Percentiles rank a stretch among this genome's conserved stretches.
Evolutionary conservation across 257 asterid genomes (phyloP).

Genomic region (Ocimum tenuiflorum): DNA sequence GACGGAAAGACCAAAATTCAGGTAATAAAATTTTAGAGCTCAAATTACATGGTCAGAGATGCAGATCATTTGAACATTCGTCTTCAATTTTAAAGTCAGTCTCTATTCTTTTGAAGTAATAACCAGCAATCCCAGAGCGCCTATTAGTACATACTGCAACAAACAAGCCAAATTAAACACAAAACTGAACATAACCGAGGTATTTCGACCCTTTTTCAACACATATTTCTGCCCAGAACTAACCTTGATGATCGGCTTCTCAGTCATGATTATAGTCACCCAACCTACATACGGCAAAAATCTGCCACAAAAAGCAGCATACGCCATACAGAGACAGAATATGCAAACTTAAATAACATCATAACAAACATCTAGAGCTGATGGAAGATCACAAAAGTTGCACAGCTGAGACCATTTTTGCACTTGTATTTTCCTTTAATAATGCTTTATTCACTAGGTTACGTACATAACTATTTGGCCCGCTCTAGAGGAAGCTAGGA

Average conservation of each 20-base stretch:
- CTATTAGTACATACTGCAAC: constrained; percentile 82
- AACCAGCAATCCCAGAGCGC: constrained; percentile 86
- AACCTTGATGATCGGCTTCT: constrained; percentile 97
- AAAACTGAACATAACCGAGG: not conserved
- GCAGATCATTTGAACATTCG: too few relatives aligned
- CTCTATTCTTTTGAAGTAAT: constrained; percentile 81
- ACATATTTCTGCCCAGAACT: not conserved
- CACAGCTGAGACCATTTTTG: too few relatives aligned
- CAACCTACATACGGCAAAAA: constrained; percentile 97
- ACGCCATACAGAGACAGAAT: not conserved
- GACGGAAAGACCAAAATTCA: too few relatives aligned
- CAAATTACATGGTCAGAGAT: too few relatives aligned
- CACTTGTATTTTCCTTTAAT: too few relatives aligned
- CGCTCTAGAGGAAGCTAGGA: too few relatives aligned
- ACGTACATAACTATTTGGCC: too few relatives aligned
- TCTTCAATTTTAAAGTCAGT: not conserved
- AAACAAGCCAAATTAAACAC: constrained; percentile 6
- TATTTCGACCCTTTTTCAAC: too few relatives aligned
- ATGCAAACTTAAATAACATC: not conserved
- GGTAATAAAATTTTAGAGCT: too few relatives aligned
- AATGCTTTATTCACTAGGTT: too few relatives aligned
- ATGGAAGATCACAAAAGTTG: too few relatives aligned
- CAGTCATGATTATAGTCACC: constrained; percentile 99
- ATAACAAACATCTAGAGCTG: not conserved
- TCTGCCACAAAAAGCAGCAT: constrained; percentile 33